Evolutionary conservation across 208 protist species (phyloP), one percentile per base, ranked within the genome.

Genomic region (Phytomonas francai): DNA sequence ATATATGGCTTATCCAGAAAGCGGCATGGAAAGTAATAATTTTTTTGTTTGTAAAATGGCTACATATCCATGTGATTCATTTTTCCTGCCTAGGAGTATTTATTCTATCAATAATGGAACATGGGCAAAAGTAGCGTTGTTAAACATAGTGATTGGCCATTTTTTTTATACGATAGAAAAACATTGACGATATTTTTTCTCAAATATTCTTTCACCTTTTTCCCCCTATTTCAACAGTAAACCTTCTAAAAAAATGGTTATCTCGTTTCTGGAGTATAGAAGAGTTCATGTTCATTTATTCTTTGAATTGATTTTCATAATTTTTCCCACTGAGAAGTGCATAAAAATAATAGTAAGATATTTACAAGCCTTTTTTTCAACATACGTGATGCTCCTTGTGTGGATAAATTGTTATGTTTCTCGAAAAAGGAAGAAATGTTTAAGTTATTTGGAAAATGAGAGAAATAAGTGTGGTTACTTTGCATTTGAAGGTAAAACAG

Each of bases 281-380:
- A 5, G 45, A 54, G 45, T 54, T 54, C 19, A 54, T 54, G 45
- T 54, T 54, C 19, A 54, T 54, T 54, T 54, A 22, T 63, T 63
- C 16, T 8, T 61, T 51, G 22, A 63, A 63, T 63, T 63, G 6
- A 5, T 7, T 22, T 58, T 63, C 19, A 25, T 63, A 45, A 63
- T 5, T 58, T 58, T 63, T 63, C 34, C 34, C 32, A 63, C 34
- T 22, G 3, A 63, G 54, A 63, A 63, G 36, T 51, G 12, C 34
- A 63, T 51, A n/a, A 58, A 49, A 49, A 25, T 63, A 63, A 45
- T 51, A 22, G 59, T 51, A 63, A 49, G 59, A 22, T 25, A 34
- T 51, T 58, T 56, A 22, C 12, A 63, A 56, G 12, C 22, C 22
- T 63, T 58, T 63, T 63, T 63, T 58, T 58, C 16, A 63, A 25